Evolutionary conservation across 495 filamentous ascomycete species (phyloP).

Genomic region (Aspergillus wentii): DNA sequence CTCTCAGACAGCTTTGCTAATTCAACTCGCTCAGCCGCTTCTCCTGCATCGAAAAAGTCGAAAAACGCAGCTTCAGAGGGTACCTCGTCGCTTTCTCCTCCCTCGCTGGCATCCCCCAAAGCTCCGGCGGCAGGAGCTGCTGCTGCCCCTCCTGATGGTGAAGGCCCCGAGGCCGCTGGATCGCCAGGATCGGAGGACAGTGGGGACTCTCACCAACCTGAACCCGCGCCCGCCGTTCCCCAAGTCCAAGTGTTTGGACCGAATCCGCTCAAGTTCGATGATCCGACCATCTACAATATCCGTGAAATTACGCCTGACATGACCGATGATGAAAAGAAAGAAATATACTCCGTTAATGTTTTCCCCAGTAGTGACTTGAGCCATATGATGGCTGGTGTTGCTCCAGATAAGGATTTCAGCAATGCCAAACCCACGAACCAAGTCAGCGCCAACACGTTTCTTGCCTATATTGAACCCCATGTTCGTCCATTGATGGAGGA

Average conservation of each 20-base stretch:
- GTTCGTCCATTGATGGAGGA: constrained; percentile 89
- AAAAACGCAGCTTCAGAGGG: constrained; percentile 54
- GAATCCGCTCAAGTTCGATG: constrained; percentile 85
- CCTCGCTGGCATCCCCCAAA: constrained; percentile 45
- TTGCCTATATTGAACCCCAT: constrained; percentile 82
- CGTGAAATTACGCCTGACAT: constrained; percentile 65
- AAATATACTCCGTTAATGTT: constrained; percentile 78
- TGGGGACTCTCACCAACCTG: constrained; percentile 67
- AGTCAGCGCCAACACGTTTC: constrained; percentile 86
- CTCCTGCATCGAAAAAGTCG: constrained; percentile 43
- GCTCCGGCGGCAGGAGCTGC: no score
- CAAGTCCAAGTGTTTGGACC: constrained; percentile 83
- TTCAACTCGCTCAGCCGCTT: constrained; percentile 38
- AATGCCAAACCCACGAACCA: constrained; percentile 91
- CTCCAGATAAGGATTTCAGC: constrained; percentile 91
- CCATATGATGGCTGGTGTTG: constrained; percentile 79
- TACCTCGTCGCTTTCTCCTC: constrained; percentile 55
- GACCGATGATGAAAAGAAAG: constrained; percentile 73
- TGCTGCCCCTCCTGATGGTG: constrained; percentile 48
- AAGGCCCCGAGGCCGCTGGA: constrained; percentile 37
- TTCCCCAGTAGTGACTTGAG: constrained; percentile 78
- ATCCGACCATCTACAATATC: constrained; percentile 94
- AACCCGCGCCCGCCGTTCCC: constrained; percentile 69
- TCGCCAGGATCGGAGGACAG: constrained; percentile 55
- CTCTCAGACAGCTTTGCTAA: no score